These are phyloP conservation scores for Cordyceps cateniannulata DNA, from an alignment of 2,329 filamentous ascomycete species.

Conservation along the genomic window DNA sequence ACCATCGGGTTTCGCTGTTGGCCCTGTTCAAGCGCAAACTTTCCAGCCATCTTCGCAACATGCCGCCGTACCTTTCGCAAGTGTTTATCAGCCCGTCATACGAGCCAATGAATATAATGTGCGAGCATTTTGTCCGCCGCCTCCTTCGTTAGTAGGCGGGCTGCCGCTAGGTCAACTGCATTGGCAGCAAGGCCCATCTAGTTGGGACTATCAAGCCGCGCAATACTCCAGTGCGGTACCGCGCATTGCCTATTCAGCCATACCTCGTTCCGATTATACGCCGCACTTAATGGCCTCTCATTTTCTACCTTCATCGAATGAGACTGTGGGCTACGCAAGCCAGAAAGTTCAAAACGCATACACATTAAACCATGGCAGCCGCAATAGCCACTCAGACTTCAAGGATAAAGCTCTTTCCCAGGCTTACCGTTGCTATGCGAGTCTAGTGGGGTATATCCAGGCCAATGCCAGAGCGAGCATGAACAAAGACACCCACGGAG, in stretches of 20 bases:
- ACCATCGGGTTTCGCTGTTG: neutral
- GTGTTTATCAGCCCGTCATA: slow-evolving; percentile 26
- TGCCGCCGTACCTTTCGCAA: neutral
- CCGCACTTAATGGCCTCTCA: neutral
- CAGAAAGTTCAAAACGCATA: neutral
- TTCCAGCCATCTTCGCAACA: neutral
- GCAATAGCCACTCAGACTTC: slow-evolving; percentile 35
- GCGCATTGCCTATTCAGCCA: neutral
- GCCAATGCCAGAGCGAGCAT: slow-evolving; percentile 46
- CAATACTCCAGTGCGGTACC: neutral
- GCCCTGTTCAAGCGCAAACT: neutral
- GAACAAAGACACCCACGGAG: slow-evolving; percentile 28
- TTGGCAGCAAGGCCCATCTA: slow-evolving; percentile 16
- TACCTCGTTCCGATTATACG: neutral
- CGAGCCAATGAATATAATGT: slow-evolving; percentile 32
- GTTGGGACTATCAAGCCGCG: slow-evolving; percentile 2
- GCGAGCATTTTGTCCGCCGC: slow-evolving; percentile 31
- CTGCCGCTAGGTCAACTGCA: slow-evolving; percentile 25
- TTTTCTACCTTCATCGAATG: neutral
- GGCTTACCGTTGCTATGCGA: slow-evolving; percentile 67
- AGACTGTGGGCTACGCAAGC: neutral
- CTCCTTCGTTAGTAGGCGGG: slow-evolving; percentile 24
- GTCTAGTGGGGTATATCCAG: slow-evolving; percentile 60
- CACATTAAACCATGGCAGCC: neutral
- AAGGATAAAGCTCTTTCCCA: slow-evolving; percentile 62